Evolutionary conservation across 352 stramenopile genomes (phyloP).

Genomic region (Saprolegnia diclina): DNA sequence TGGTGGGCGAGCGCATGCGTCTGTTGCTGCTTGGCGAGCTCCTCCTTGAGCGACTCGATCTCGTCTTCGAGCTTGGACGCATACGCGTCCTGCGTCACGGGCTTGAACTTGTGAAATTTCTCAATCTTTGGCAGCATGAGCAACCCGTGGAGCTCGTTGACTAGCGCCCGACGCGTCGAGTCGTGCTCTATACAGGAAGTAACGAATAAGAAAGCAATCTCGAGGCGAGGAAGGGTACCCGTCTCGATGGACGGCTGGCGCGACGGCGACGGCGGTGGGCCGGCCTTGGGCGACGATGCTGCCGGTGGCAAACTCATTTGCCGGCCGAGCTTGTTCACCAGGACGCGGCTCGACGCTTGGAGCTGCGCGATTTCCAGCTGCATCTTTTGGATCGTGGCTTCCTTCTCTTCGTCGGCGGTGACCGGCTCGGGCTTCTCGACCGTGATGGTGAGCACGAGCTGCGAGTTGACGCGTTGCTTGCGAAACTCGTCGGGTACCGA

Average conservation of each 20-base stretch:
- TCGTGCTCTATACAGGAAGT: neutral
- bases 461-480: conserved; percentile 14
- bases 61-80: conserved; percentile 14
- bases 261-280: neutral
- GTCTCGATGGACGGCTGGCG: neutral
- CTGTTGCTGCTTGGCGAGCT: conserved; percentile 10
- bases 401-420: neutral
- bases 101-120: conserved; percentile 12
- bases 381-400: neutral
- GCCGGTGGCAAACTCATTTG: neutral
- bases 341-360: neutral
- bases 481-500: conserved; percentile 10
- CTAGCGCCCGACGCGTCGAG: neutral
- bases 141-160: conserved; percentile 21
- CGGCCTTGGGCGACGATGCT: neutral
- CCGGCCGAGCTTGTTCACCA: neutral
- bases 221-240: neutral
- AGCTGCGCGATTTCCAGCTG: neutral
- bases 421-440: neutral
- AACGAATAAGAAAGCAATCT: neutral
- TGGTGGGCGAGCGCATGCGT: neutral
- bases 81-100: neutral
- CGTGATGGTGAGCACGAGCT: conserved; percentile 14
- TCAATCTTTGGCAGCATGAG: conserved; percentile 14
- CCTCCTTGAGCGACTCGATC: conserved; percentile 9